Percentiles rank a stretch among this genome's conserved stretches.
Conservation (phyloP, 2,329 filamentous ascomycete species). For the Thyridium curvatum region DNA sequence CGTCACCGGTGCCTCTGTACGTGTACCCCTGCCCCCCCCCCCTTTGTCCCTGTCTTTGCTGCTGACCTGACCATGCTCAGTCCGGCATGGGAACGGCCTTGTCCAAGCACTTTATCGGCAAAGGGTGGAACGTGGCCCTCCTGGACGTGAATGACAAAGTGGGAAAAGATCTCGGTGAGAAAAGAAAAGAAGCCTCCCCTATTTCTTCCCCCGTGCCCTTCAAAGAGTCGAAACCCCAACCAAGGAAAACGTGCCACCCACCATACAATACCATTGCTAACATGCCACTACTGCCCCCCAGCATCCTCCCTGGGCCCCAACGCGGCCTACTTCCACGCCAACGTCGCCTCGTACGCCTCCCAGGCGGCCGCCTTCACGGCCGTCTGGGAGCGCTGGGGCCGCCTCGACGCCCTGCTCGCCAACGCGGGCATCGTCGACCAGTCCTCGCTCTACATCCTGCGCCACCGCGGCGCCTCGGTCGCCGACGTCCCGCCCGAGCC, state of each 20-base stretch:
- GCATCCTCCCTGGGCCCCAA: conserved; percentile 3
- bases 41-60: neutral
- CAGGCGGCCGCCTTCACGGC: conserved; percentile 33
- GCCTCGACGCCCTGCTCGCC: conserved; percentile 40
- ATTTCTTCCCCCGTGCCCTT: no score
- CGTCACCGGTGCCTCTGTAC: conserved; percentile 7
- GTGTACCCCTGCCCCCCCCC: neutral
- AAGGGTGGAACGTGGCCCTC: conserved; percentile 4
- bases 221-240: no score
- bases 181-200: no score
- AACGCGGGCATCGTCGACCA: conserved; percentile 44
- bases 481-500: conserved; percentile 22
- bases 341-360: conserved; percentile 38
- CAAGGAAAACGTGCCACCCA: no score
- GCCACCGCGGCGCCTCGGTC: conserved; percentile 2
- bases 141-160: conserved; percentile 5
- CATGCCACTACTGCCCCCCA: no score
- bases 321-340: conserved; percentile 32
- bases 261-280: no score
- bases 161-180: conserved; percentile 3
- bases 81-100: conserved; percentile 7
- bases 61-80: neutral
- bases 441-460: conserved; percentile 34
- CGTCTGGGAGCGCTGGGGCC: conserved; percentile 34
- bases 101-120: conserved; percentile 1